Evolutionary conservation across 75 land plant genomes (phyloP), one percentile per base, ranked within the genome.

Genomic region (Pinus albicaulis): DNA sequence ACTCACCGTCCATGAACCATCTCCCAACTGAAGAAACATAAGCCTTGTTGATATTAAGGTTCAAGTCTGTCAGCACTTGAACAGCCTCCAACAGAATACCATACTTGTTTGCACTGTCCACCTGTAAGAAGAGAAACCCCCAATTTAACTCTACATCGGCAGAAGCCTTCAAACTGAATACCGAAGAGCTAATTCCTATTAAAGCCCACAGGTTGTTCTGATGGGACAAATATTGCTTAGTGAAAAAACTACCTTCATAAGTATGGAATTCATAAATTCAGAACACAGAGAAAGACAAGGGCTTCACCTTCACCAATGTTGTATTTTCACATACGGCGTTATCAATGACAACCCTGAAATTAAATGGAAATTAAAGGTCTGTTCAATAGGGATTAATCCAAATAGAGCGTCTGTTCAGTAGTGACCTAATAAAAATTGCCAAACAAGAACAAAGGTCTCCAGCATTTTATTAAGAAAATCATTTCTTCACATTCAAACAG

Each of bases 1-100:
- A 48, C 83, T 65, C 77, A 91, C 93, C 95, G 71, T 92, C 91
- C 95, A 92, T 92, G 83, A 91, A 87, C 91, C 91, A 93, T 12
- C 84, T 36, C 41, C 93, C 93, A 74, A 91, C 95, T 26, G 93
- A 93, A 14, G 93, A 85, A 48, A 93, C 82, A 81, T 93, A 93
- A n/a, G 89, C 93, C 66, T 93, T 93, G 44, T 75, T 78, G 19
- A 93, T 87, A 25, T 77, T 78, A 38, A 93, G 91, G 73, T 91
- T 83, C 61, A 91, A 80, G 76, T 93, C 95, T 0, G 93, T 83
- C 7, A 93, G 76, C 24, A 87, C 88, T 48, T 91, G 93, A 0
- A 91, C 91, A 20, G 90, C 93, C 63, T 93, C 95, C 48, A 93
- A 74, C 12, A 93, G 86, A 57, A 89, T 86, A 15, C 91, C 88